A percentile compares a stretch with the other conserved stretches of the same genome.
Evolutionary conservation across 306 rosid species (phyloP).

Genomic region (Urtica urens): DNA sequence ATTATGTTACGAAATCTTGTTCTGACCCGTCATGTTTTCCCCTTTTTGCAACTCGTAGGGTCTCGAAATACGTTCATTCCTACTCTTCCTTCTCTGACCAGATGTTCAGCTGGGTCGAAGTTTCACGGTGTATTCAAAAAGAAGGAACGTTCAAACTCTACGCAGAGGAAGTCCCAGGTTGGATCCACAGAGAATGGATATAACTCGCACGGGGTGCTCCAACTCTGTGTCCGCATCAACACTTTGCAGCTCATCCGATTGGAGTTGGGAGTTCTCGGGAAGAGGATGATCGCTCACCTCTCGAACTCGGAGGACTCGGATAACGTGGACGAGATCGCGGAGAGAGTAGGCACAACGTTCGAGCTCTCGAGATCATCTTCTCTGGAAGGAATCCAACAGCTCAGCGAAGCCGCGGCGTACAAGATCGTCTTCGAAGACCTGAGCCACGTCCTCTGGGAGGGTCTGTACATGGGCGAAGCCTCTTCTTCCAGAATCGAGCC

Average conservation of each 20-base stretch:
- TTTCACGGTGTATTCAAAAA: slow-evolving; percentile 56
- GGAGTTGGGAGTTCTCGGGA: slow-evolving; percentile 61
- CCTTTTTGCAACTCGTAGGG: slow-evolving; percentile 42
- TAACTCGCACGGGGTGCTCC: slow-evolving; percentile 45
- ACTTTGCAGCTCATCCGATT: slow-evolving; percentile 70
- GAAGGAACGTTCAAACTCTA: slow-evolving; percentile 51
- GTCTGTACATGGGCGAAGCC: slow-evolving; percentile 60
- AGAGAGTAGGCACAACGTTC: slow-evolving; percentile 44
- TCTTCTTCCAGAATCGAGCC: slow-evolving; percentile 61
- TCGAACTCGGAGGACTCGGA: slow-evolving; percentile 35
- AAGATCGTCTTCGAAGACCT: slow-evolving; percentile 59
- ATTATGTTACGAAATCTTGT: slow-evolving; percentile 5
- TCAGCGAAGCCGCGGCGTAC: slow-evolving; percentile 62
- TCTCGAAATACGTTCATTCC: slow-evolving; percentile 51
- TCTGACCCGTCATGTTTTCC: slow-evolving; percentile 17
- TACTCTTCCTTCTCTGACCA: slow-evolving; percentile 67
- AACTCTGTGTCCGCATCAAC: slow-evolving; percentile 71
- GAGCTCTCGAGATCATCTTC: slow-evolving; percentile 53
- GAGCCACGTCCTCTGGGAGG: slow-evolving; percentile 62
- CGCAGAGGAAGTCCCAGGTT: slow-evolving; percentile 46
- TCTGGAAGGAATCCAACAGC: slow-evolving; percentile 66
- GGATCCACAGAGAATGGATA: slow-evolving; percentile 35
- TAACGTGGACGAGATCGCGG: slow-evolving; percentile 20
- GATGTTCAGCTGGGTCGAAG: slow-evolving; percentile 69
- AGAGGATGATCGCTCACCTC: slow-evolving; percentile 52